Evolutionary conservation across 1,139 yeast species (phyloP).

Genomic region (Arxiozyma heterogenica): DNA sequence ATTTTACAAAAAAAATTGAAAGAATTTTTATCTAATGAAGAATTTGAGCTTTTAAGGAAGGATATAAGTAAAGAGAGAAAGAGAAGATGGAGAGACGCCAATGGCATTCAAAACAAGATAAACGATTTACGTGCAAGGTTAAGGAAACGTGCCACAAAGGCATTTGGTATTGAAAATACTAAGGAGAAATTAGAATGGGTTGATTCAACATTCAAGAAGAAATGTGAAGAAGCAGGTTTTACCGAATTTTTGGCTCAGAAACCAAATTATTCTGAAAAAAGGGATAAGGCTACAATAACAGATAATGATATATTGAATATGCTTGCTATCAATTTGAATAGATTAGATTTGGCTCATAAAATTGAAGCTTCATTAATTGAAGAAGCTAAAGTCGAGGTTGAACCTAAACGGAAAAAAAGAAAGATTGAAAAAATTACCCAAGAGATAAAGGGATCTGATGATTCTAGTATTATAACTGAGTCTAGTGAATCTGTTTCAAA

Average conservation of each 20-base stretch:
- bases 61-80: constrained; percentile 66
- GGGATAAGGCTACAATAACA: constrained; percentile 17
- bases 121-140: constrained; percentile 77
- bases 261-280: constrained; percentile 7
- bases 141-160: constrained; percentile 54
- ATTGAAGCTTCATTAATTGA: constrained; percentile 23
- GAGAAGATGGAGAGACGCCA: constrained; percentile 83
- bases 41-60: constrained; percentile 49
- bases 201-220: constrained; percentile 56
- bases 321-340: constrained; percentile 21
- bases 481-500: neutral
- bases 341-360: constrained; percentile 23
- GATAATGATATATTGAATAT: constrained; percentile 26
- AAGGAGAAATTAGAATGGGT: constrained; percentile 65
- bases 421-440: constrained; percentile 2
- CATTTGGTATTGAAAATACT: constrained; percentile 56
- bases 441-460: neutral
- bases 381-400: constrained; percentile 6
- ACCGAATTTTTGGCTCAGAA: constrained; percentile 7
- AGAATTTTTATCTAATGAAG: constrained; percentile 35
- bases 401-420: constrained; percentile 7
- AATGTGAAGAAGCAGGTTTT: constrained; percentile 47
- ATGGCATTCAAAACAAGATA: constrained; percentile 74
- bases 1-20: constrained; percentile 23
- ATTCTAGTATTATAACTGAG: neutral